A percentile compares a stretch with the other conserved stretches of the same genome.
These are phyloP conservation scores for Trichoderma sp. DNA, from an alignment of 2,329 filamentous ascomycete genomes.

Conservation along the genomic window DNA sequence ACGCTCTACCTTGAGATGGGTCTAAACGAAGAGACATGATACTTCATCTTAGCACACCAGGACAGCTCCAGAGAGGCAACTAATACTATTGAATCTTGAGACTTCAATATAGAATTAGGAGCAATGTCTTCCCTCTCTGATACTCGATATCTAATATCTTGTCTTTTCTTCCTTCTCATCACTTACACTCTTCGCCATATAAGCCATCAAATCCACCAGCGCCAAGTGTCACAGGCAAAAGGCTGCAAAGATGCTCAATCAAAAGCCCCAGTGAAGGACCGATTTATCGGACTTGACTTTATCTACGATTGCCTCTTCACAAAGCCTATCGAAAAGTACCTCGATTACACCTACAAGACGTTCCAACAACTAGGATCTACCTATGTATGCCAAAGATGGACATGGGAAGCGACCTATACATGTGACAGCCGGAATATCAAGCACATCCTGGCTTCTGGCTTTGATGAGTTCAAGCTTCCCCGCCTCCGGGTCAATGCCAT, in stretches of 20 bases:
- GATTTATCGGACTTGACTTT: conserved; percentile 41
- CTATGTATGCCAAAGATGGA: conserved; percentile 38
- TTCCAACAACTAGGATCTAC: conserved; percentile 38
- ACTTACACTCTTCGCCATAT: conserved; percentile 19
- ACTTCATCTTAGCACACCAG: background rate
- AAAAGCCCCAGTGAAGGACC: conserved; percentile 35
- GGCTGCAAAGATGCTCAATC: conserved; percentile 33
- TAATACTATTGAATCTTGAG: background rate
- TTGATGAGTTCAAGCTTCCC: conserved; percentile 51
- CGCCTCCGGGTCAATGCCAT: conserved; percentile 42
- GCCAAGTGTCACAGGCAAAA: conserved; percentile 25
- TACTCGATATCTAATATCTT: background rate
- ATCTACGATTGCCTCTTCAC: conserved; percentile 37
- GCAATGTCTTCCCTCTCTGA: background rate
- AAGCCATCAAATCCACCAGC: conserved; percentile 25
- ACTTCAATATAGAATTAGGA: background rate
- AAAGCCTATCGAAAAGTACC: conserved; percentile 32
- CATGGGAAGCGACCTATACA: conserved; percentile 40
- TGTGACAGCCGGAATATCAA: conserved; percentile 57
- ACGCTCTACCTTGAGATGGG: background rate
- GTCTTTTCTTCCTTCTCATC: background rate
- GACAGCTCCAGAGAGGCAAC: background rate
- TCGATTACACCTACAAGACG: conserved; percentile 33
- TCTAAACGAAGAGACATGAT: background rate
- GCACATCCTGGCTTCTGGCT: conserved; percentile 54